phyloP scores from a whole-genome alignment of 2,329 filamentous ascomycete genomes.

The Ophiocordyceps sinensis region DNA sequence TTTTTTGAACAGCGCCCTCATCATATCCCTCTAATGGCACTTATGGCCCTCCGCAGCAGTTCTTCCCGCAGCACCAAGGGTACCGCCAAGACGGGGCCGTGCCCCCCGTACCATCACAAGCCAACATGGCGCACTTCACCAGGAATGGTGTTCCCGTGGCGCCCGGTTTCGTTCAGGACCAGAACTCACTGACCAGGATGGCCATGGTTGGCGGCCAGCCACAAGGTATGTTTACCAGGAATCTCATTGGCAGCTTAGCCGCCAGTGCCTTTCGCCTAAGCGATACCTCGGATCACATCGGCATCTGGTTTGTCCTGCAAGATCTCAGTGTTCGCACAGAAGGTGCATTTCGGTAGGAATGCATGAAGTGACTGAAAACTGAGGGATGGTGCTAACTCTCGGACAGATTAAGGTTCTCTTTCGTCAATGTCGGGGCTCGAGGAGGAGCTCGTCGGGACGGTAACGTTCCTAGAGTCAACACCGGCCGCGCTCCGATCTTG shows the following conservation, averaged over 20 bases:
- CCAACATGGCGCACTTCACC: conserved; percentile 11
- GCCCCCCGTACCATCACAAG: conserved; percentile 12
- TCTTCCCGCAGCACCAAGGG: conserved; percentile 17
- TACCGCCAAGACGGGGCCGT: conserved; percentile 15
- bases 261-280: conserved; percentile 77
- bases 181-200: conserved; percentile 16
- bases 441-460: conserved; percentile 22
- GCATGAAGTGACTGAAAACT: background rate
- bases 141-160: conserved; percentile 10
- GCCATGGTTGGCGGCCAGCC: conserved; percentile 32
- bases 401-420: conserved; percentile 49
- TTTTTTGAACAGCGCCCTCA: conserved; percentile 7
- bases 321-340: conserved; percentile 91
- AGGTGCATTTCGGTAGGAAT: conserved; percentile 64
- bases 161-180: conserved; percentile 15
- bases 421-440: conserved; percentile 65
- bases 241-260: conserved; percentile 82
- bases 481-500: conserved; percentile 64
- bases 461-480: conserved; percentile 43
- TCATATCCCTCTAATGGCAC: conserved; percentile 16
- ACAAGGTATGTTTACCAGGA: conserved; percentile 82
- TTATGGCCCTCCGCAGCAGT: conserved; percentile 23
- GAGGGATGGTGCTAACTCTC: conserved; percentile 6
- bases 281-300: conserved; percentile 65
- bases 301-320: conserved; percentile 94